Evolutionary conservation across 2,329 filamentous ascomycete genomes (phyloP).

Genomic region (Beauveria medogensis): DNA sequence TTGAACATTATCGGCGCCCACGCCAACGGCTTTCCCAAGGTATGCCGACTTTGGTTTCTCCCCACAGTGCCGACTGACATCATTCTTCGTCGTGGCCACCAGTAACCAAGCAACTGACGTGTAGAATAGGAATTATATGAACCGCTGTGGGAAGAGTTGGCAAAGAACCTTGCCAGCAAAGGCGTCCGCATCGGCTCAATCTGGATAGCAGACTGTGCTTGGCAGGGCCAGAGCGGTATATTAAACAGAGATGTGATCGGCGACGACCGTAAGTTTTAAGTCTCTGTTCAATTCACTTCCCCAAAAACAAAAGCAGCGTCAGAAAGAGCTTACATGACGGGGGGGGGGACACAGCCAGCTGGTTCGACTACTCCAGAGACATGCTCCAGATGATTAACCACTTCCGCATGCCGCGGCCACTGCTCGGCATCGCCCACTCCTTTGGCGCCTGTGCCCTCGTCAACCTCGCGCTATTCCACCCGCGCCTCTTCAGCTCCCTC

Average conservation of each 20-base stretch:
- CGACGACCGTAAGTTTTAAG: slow-evolving; percentile 62
- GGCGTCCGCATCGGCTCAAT: slow-evolving; percentile 70
- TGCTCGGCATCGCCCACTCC: slow-evolving; percentile 82
- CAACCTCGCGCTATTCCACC: slow-evolving; percentile 67
- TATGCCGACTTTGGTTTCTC: slow-evolving; percentile 22
- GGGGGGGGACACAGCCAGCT: slow-evolving; percentile 51
- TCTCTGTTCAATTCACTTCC: background rate
- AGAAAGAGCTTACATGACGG: background rate
- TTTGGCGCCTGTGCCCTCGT: slow-evolving; percentile 72
- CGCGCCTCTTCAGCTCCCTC: slow-evolving; percentile 67
- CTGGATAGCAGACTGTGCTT: slow-evolving; percentile 84
- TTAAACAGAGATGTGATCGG: slow-evolving; percentile 70
- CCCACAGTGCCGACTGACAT: background rate
- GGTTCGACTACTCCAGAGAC: slow-evolving; percentile 80
- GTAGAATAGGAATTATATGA: slow-evolving; percentile 75
- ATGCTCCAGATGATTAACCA: slow-evolving; percentile 77
- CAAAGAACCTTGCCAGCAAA: slow-evolving; percentile 45
- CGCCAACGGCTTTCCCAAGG: slow-evolving; percentile 90
- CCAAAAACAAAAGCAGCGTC: no score
- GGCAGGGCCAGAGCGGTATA: slow-evolving; percentile 71
- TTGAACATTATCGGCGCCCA: slow-evolving; percentile 81
- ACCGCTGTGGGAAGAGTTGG: slow-evolving; percentile 79
- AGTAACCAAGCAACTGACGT: background rate
- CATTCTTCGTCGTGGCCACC: no score
- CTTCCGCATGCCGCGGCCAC: slow-evolving; percentile 70